phyloP scores from a whole-genome alignment of 768 basidiomycete genomes.

The Fistulinella prunicolor region DNA sequence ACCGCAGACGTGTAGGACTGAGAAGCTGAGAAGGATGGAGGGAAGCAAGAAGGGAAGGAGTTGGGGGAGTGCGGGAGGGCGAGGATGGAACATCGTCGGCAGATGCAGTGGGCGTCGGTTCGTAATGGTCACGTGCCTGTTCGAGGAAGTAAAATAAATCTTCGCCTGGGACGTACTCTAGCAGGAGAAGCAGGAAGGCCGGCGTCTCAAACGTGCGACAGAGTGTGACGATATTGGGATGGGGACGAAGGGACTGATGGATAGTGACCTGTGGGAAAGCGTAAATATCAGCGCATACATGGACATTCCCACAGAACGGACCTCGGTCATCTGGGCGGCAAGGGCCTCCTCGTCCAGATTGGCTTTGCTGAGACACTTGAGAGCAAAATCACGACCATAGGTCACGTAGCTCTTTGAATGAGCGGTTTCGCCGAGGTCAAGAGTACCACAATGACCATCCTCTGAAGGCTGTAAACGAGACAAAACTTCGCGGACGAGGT shows the following conservation, averaged over 20 bases:
- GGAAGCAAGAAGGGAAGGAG: slow-evolving; percentile 86
- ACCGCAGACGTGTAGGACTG: slow-evolving; percentile 80
- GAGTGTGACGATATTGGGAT: slow-evolving; percentile 93
- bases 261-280: slow-evolving; percentile 67
- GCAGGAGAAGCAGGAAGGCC: slow-evolving; percentile 85
- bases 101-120: slow-evolving; percentile 38
- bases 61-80: slow-evolving; percentile 78
- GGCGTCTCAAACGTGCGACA: slow-evolving; percentile 91
- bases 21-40: slow-evolving; percentile 78
- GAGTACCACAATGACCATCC: slow-evolving; percentile 51
- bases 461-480: slow-evolving; percentile 42
- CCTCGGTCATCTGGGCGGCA: slow-evolving; percentile 89
- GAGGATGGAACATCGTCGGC: slow-evolving; percentile 15
- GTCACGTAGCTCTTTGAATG: slow-evolving; percentile 36
- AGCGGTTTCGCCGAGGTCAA: slow-evolving; percentile 49
- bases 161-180: slow-evolving; percentile 96
- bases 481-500: slow-evolving; percentile 77
- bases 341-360: slow-evolving; percentile 88
- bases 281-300: slow-evolving; percentile 8
- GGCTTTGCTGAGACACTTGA: slow-evolving; percentile 94
- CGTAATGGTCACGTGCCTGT: slow-evolving; percentile 87
- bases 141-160: slow-evolving; percentile 98
- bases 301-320: slow-evolving; percentile 30
- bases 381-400: slow-evolving; percentile 85
- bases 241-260: slow-evolving; percentile 86